A percentile compares a stretch with the other conserved stretches of the same genome.
Conservation (phyloP, 2,329 filamentous ascomycete genomes). For the Ophiostoma montium region DNA sequence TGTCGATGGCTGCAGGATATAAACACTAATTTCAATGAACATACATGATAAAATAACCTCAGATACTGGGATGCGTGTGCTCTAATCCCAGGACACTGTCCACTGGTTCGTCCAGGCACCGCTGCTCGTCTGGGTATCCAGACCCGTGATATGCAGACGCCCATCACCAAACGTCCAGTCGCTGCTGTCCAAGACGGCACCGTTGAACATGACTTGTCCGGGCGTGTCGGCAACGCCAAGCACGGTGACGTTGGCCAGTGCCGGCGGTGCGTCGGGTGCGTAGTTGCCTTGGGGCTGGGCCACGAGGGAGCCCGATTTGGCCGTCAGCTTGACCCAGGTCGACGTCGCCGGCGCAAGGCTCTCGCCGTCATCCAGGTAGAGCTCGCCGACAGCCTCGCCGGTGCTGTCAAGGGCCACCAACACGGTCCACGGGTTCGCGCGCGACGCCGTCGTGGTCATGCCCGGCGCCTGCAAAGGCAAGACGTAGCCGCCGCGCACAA, state of each 20-base stretch:
- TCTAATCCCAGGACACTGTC: slow-evolving; percentile 39
- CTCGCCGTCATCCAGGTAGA: slow-evolving; percentile 67
- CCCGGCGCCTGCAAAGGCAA: slow-evolving; percentile 55
- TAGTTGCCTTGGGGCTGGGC: slow-evolving; percentile 36
- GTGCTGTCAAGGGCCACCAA: slow-evolving; percentile 43
- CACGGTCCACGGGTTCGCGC: slow-evolving; percentile 52
- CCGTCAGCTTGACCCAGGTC: slow-evolving; percentile 5
- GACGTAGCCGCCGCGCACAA: slow-evolving; percentile 52
- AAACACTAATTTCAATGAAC: background rate
- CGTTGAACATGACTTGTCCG: slow-evolving; percentile 38
- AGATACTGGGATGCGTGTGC: no score
- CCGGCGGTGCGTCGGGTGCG: slow-evolving; percentile 14
- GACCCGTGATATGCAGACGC: slow-evolving; percentile 34
- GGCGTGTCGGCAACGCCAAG: slow-evolving; percentile 35
- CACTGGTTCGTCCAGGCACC: slow-evolving; percentile 47
- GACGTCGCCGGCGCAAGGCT: slow-evolving; percentile 29
- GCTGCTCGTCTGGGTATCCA: slow-evolving; percentile 28
- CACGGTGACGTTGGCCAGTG: slow-evolving; percentile 48
- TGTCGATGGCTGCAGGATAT: background rate
- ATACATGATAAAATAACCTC: background rate
- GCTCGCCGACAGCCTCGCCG: slow-evolving; percentile 41
- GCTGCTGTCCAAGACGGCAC: slow-evolving; percentile 23
- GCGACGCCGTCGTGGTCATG: slow-evolving; percentile 49
- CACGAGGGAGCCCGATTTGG: slow-evolving; percentile 22
- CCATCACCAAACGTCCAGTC: slow-evolving; percentile 28